phyloP scores from a whole-genome alignment of 805 yeast species.

The Metschnikowia cubensis region DNA sequence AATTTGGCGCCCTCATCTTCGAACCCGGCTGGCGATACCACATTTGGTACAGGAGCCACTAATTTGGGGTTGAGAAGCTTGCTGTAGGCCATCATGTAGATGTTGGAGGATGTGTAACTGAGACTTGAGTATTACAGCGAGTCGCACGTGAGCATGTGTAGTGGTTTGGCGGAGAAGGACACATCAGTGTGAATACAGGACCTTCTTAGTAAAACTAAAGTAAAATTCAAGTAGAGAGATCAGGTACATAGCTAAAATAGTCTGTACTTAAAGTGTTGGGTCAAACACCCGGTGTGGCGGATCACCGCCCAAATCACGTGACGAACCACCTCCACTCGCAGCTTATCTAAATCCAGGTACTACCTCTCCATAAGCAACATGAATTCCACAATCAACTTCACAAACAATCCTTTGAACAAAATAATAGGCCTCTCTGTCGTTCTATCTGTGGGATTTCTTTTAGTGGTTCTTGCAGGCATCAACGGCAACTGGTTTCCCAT shows the following conservation, averaged over 20 bases:
- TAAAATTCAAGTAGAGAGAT: no score
- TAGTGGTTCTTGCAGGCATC: constrained; percentile 82
- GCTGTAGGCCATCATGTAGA: constrained; percentile 8
- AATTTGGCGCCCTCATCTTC: constrained; percentile 4
- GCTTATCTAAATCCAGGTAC: not conserved
- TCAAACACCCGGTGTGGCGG: not conserved
- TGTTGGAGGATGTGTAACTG: not conserved
- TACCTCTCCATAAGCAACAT: constrained; percentile 4
- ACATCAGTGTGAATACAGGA: not conserved
- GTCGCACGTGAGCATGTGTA: constrained; percentile 1
- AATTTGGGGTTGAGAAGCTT: constrained; percentile 15
- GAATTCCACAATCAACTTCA: constrained; percentile 17
- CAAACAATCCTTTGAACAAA: constrained; percentile 60
- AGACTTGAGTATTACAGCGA: not conserved
- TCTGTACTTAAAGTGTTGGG: no score
- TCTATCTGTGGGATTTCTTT: constrained; percentile 83
- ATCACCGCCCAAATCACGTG: not conserved
- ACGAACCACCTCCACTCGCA: not conserved
- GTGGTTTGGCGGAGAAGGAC: not conserved
- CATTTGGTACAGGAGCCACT: constrained; percentile 6
- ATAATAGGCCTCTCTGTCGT: constrained; percentile 73
- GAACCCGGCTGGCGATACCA: constrained; percentile 21
- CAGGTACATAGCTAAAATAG: no score
- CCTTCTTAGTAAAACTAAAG: no score
- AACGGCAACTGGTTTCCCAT: constrained; percentile 91